Evolutionary conservation across 805 yeast species (phyloP).

Genomic region (Metschnikowia amazonensis): DNA sequence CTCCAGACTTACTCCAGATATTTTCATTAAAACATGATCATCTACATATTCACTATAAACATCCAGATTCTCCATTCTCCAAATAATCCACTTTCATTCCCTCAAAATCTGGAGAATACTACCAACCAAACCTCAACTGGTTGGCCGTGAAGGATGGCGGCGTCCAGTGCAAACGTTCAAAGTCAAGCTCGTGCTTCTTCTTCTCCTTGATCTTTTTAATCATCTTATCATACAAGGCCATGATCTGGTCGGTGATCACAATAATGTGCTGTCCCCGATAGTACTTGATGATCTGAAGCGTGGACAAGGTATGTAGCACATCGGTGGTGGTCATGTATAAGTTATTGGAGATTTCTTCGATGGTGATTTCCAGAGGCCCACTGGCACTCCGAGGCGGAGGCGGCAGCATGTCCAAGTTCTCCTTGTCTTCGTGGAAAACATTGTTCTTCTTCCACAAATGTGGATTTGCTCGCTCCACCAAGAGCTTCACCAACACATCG

Average conservation of each 20-base stretch:
- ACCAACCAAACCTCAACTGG: slow-evolving; percentile 95
- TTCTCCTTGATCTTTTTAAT: slow-evolving; percentile 51
- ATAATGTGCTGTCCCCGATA: slow-evolving; percentile 93
- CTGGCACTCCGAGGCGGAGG: slow-evolving; percentile 19
- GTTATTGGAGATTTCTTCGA: slow-evolving; percentile 81
- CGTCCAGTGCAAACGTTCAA: slow-evolving; percentile 75
- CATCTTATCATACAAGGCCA: slow-evolving; percentile 68
- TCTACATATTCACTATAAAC: too few relatives aligned
- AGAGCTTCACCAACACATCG: slow-evolving; percentile 71
- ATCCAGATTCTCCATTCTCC: too few relatives aligned
- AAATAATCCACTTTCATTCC: too few relatives aligned
- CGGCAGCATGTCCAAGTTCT: slow-evolving; percentile 14
- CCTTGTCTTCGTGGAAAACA: slow-evolving; percentile 32
- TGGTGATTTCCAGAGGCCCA: slow-evolving; percentile 54
- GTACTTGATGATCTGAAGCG: slow-evolving; percentile 83
- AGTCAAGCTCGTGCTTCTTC: slow-evolving; percentile 72
- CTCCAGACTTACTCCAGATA: too few relatives aligned
- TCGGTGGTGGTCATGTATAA: slow-evolving; percentile 97
- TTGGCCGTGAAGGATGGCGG: slow-evolving; percentile 97
- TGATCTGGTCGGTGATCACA: slow-evolving; percentile 78
- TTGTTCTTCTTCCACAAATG: slow-evolving; percentile 36
- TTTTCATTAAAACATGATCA: too few relatives aligned
- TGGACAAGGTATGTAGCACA: slow-evolving; percentile 87
- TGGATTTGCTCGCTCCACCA: slow-evolving; percentile 55
- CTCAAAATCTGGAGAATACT: too few relatives aligned